A percentile compares a stretch with the other conserved stretches of the same genome.
Evolutionary conservation across 2,329 filamentous ascomycete species (phyloP).

Genomic region (Exophiala bonariae): DNA sequence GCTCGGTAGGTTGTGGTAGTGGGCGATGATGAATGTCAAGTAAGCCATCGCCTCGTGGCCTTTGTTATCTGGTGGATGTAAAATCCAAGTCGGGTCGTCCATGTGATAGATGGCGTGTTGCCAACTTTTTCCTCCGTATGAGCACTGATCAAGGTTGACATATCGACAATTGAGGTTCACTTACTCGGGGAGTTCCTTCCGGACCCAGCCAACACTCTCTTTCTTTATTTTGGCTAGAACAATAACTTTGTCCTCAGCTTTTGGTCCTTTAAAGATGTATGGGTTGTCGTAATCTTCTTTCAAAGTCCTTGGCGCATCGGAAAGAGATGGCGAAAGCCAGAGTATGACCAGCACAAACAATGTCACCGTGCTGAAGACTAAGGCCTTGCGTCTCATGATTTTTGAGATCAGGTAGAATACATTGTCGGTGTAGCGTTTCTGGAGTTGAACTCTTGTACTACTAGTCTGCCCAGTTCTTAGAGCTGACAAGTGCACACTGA

Average conservation of each 20-base stretch:
- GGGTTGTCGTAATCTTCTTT: background rate
- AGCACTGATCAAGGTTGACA: background rate
- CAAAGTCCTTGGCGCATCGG: background rate
- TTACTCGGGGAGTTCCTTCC: constrained; percentile 46
- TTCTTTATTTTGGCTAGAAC: constrained; percentile 46
- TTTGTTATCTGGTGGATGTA: constrained; percentile 56
- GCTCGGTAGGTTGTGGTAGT: constrained; percentile 60
- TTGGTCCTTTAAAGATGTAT: constrained; percentile 9
- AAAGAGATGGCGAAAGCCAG: background rate
- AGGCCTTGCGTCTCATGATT: no score
- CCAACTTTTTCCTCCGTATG: constrained; percentile 5
- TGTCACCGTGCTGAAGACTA: no score
- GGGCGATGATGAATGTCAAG: constrained; percentile 61
- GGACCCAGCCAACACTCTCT: constrained; percentile 47
- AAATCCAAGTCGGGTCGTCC: constrained; percentile 21
- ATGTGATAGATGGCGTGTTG: constrained; percentile 31
- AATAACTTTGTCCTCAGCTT: constrained; percentile 39
- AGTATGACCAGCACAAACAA: no score
- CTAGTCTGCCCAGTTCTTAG: no score
- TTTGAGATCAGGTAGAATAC: no score
- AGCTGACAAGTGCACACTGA: no score
- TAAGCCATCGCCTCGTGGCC: constrained; percentile 66
- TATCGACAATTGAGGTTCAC: constrained; percentile 12
- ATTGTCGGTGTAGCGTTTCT: no score
- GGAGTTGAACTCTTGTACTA: no score